phyloP scores from a whole-genome alignment of 2,329 filamentous ascomycete genomes.

The Elsinoe perseae region DNA sequence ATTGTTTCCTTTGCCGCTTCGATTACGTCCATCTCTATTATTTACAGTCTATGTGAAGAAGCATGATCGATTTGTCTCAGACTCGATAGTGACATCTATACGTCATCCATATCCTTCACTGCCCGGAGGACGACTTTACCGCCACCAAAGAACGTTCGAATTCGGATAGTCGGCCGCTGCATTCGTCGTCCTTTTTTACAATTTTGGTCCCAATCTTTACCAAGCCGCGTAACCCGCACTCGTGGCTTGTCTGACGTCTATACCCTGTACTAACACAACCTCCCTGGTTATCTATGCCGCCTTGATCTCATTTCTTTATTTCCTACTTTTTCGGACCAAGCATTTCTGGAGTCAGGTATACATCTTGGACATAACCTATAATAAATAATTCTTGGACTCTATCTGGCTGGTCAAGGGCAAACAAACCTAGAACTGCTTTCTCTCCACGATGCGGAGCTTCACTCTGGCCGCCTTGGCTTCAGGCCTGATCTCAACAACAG shows the following conservation, averaged over 20 bases:
- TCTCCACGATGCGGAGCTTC: constrained; percentile 15
- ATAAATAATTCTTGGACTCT: not conserved
- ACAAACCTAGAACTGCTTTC: not conserved
- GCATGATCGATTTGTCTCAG: no score
- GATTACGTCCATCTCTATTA: not conserved
- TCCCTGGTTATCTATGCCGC: not conserved
- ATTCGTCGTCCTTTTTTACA: not conserved
- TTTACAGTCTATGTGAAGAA: not conserved
- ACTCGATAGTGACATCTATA: not conserved
- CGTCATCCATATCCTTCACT: not conserved
- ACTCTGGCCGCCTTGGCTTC: constrained; percentile 15
- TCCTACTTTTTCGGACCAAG: not conserved
- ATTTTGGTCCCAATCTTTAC: not conserved
- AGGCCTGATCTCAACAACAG: constrained; percentile 15
- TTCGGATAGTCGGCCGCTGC: constrained; percentile 9
- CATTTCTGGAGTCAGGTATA: constrained; percentile 4
- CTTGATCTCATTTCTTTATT: not conserved
- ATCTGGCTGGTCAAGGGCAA: not conserved
- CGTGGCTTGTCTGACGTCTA: constrained; percentile 14
- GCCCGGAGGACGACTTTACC: no score
- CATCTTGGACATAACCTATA: not conserved
- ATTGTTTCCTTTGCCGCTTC: not conserved
- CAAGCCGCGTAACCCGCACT: constrained; percentile 10
- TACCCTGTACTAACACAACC: not conserved
- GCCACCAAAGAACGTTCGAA: not conserved